A percentile compares a stretch with the other conserved stretches of the same genome.
Evolutionary conservation across 1,284 basidiomycete genomes (phyloP).

Genomic region (Apiotrichum siamense): DNA sequence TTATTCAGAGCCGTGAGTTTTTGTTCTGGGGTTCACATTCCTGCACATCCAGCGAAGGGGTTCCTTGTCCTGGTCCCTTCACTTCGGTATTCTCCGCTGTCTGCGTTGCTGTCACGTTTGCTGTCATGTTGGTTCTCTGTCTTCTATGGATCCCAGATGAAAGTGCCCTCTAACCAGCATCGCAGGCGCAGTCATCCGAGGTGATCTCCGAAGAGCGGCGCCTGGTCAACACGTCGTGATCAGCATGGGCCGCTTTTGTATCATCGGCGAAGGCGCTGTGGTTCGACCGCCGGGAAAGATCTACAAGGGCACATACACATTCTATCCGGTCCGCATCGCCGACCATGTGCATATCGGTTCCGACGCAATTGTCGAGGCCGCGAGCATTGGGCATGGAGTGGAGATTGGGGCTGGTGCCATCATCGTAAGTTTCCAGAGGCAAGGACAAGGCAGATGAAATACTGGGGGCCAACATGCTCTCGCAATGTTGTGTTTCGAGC

Average conservation of each 20-base stretch:
- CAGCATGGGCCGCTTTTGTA: conserved; percentile 83
- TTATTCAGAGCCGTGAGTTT: conserved; percentile 67
- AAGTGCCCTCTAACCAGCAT: too few species aligned
- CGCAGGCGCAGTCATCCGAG: conserved; percentile 34
- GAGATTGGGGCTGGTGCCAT: conserved; percentile 93
- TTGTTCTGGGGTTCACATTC: not conserved
- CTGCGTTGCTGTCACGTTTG: too few species aligned
- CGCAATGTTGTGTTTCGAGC: too few species aligned
- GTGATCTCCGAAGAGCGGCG: conserved; percentile 56
- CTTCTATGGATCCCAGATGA: too few species aligned
- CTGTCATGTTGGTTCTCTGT: too few species aligned
- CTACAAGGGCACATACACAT: conserved; percentile 74
- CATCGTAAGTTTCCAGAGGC: conserved; percentile 58
- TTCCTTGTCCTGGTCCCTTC: too few species aligned
- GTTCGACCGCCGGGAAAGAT: conserved; percentile 58
- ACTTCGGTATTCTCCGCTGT: too few species aligned
- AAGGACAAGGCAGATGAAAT: not conserved
- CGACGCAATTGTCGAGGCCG: conserved; percentile 82
- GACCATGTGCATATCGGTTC: conserved; percentile 92
- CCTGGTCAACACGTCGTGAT: conserved; percentile 88
- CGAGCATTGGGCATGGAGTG: conserved; percentile 87
- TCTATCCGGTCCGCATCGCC: conserved; percentile 94
- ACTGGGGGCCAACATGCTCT: not conserved
- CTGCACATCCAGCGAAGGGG: too few species aligned
- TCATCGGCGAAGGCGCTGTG: conserved; percentile 80